Percentiles rank a stretch among this genome's conserved stretches.
These are phyloP conservation scores for Cryptococcus jaspeensis DNA, from an alignment of 1,284 basidiomycete species.

Conservation along the genomic window DNA sequence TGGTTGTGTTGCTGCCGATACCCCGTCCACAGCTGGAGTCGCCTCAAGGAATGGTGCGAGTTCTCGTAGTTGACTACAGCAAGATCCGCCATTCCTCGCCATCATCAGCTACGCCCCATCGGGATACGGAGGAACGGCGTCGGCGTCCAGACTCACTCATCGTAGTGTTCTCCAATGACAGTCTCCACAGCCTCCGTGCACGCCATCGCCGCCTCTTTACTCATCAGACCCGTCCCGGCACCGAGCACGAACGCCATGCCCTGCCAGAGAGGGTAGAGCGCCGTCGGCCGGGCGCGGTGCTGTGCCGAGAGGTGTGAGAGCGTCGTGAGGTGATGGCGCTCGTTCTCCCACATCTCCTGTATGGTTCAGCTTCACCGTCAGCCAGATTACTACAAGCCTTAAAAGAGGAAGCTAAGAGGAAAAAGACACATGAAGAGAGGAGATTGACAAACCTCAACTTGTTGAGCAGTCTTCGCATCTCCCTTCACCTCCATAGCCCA, in stretches of 20 bases:
- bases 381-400: not conserved
- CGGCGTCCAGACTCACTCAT: slow-evolving; percentile 76
- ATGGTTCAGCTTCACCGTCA: not conserved
- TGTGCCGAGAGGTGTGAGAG: slow-evolving; percentile 82
- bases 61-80: slow-evolving; percentile 38
- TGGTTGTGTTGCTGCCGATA: slow-evolving; percentile 50
- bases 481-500: slow-evolving; percentile 63
- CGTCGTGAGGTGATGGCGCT: slow-evolving; percentile 84
- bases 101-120: too few relatives aligned
- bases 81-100: too few relatives aligned
- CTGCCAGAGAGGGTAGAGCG: slow-evolving; percentile 79
- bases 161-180: slow-evolving; percentile 96
- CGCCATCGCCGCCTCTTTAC: slow-evolving; percentile 93
- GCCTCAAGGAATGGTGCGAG: slow-evolving; percentile 34
- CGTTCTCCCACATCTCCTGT: slow-evolving; percentile 95
- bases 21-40: slow-evolving; percentile 21
- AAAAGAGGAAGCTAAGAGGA: not conserved
- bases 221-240: slow-evolving; percentile 79
- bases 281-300: slow-evolving; percentile 78
- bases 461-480: slow-evolving; percentile 61
- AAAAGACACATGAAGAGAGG: too few relatives aligned
- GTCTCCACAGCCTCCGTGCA: slow-evolving; percentile 98
- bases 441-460: slow-evolving; percentile 66
- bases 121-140: too few relatives aligned
- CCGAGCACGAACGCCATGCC: slow-evolving; percentile 82